Evolutionary conservation across 768 basidiomycete genomes (phyloP).

Genomic region (Cytidiella melzeri): DNA sequence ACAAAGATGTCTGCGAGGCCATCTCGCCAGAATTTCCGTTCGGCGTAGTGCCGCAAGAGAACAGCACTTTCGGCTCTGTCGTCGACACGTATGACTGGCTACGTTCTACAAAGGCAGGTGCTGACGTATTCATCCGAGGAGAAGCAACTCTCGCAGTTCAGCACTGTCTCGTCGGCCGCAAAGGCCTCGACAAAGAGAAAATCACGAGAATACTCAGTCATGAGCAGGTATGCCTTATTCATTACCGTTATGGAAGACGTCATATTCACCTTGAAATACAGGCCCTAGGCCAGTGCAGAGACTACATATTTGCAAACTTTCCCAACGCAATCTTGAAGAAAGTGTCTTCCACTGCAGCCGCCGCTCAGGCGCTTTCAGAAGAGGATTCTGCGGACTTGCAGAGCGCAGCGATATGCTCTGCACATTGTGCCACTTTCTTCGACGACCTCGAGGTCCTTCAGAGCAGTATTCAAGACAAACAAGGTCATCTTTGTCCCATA

Average conservation of each 20-base stretch:
- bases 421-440: constrained; percentile 53
- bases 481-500: constrained; percentile 12
- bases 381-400: constrained; percentile 36
- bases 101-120: constrained; percentile 34
- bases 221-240: constrained; percentile 54
- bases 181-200: constrained; percentile 48
- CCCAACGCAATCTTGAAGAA: constrained; percentile 47
- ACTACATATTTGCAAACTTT: constrained; percentile 48
- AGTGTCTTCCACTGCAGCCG: constrained; percentile 68
- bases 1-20: constrained; percentile 51
- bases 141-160: constrained; percentile 53
- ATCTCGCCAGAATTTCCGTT: constrained; percentile 40
- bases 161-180: constrained; percentile 63
- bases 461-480: constrained; percentile 58
- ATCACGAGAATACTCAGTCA: constrained; percentile 66
- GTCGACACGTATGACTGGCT: constrained; percentile 68
- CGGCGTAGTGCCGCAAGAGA: constrained; percentile 78
- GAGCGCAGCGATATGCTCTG: constrained; percentile 73
- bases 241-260: neutral
- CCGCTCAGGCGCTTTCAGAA: constrained; percentile 43
- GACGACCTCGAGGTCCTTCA: constrained; percentile 54
- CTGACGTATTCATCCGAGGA: constrained; percentile 49
- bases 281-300: constrained; percentile 77
- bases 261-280: constrained; percentile 20
- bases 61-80: constrained; percentile 68